Conservation (phyloP, 1,284 basidiomycete genomes). For the Trichosporon sp. region DNA sequence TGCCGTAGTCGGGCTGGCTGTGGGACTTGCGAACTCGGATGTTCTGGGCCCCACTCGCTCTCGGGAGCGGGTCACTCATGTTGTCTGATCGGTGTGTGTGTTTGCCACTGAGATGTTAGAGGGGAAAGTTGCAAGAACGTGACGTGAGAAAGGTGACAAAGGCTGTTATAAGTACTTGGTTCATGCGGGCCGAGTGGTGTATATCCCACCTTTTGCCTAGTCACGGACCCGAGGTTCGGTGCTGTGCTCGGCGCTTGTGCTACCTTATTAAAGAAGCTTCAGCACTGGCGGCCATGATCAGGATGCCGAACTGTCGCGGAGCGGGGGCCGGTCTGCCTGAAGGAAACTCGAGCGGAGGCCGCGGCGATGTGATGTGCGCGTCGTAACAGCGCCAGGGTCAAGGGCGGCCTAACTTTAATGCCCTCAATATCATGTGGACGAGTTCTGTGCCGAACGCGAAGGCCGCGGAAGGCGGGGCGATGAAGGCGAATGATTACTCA, state of each 20-base stretch:
- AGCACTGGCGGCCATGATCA: background rate
- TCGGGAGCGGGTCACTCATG: conserved; percentile 1
- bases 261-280: background rate
- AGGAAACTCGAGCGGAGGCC: background rate
- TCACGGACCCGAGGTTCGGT: background rate
- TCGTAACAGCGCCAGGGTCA: background rate
- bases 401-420: background rate
- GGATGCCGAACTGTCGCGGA: background rate
- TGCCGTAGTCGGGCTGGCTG: background rate
- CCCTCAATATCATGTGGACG: background rate
- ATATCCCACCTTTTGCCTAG: too few relatives aligned
- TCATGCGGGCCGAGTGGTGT: background rate
- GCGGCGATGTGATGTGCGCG: background rate
- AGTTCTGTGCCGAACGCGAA: too few relatives aligned
- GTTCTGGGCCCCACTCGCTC: background rate
- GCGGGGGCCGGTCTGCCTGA: background rate
- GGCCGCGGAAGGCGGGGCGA: too few relatives aligned
- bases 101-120: background rate
- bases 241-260: background rate
- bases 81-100: background rate
- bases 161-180: background rate
- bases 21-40: background rate
- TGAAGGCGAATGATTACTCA: too few relatives aligned
- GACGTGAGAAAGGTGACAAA: background rate
- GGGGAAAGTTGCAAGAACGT: background rate